Evolutionary conservation across 495 filamentous ascomycete genomes (phyloP), one percentile per base, ranked within the genome.

Genomic region (Cercophora samala): DNA sequence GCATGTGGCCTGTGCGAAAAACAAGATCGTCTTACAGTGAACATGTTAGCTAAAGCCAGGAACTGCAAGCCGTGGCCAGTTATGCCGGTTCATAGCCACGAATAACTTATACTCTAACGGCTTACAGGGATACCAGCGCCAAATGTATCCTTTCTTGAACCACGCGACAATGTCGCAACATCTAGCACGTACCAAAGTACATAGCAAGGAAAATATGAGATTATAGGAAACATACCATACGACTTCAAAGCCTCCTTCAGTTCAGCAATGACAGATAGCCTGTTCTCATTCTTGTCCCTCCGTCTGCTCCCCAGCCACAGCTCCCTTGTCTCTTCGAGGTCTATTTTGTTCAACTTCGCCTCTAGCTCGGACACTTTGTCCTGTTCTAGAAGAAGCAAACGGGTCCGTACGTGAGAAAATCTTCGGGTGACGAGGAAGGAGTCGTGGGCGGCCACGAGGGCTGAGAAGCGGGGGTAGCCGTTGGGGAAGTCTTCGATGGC

Each of bases 391-490:
- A 74, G 66, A 5, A 74, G 62, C 1, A 74, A 56, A 11, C 78
- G 65, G 9, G 73, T 69, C 0, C 26, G 75, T 71, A 78, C 37
- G 23, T 59, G 69, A 22, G 37, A 15, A 64, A 81, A 79, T 3
- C 72, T 72, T 5, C 78, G 73, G 60, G 55, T 78, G 22, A 77
- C 6, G 26, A 71, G 66, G 22, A 71, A 79, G 25, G 70, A 60
- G 11, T 64, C 53, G 56, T 78, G 61, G 0, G 75, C 54, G 18
- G 67, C 62, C 9, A 77, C 21, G 19, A 78, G 72, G 22, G 77
- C 76, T 5, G 74, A 58, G 63, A 74, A 74, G 6, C 68, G 74
- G 54, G 77, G 78, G 68, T 78, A 80, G 1, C 77, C 77, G 2
- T 66, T 18, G 21, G 53, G 62, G 68, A 69, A 78, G 26, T 76